Base-by-base conservation (phyloP, 495 filamentous ascomycete genomes). In the Penicillium roqueforti region DNA sequence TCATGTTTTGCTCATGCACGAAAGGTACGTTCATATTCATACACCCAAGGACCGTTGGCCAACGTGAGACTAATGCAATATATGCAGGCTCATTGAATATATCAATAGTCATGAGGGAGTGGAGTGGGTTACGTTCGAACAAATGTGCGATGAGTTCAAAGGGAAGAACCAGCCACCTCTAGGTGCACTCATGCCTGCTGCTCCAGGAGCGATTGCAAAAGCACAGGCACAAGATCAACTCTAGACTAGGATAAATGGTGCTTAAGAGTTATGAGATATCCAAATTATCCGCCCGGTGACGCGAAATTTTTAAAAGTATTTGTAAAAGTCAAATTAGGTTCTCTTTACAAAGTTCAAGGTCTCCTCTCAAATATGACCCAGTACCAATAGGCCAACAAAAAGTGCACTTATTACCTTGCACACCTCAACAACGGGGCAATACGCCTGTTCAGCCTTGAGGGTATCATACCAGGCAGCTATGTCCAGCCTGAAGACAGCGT, bases 71-170 rank as follows among this genome's bases (percentile, higher is more conserved):
- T 47, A 44, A 44, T 47, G 23, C 25, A 54, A 11, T 20, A 1
- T 14, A 2, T 32, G 28, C 51, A 80, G 76, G 41, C 76, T 87
- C 50, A 88, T 90, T 54, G 85, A 88, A 55, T 77, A 87, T 54
- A 85, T 89, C 58, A 87, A 87, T 51, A 79, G 78, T 46, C 86
- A 88, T 50, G 85, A 87, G 57, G 86, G 87, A 3, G 82, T 89
- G 18, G 83, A 89, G 60, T 89, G 84, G 84, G 79, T 87, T 59
- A 87, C 84, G 6, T 83, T 89, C 63, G 85, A 82, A 52, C 76
- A 85, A 60, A 86, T 88, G 70, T 80, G 76, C 13, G 83, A 85
- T 61, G 81, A 87, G 39, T 87, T 87, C 63, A 85, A 84, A 73
- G 80, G 71, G 50, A 88, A 83, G 66, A 89, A 87, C 52, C 70